Conservation (phyloP, 345 rosid species). For the Reutealis trisperma region DNA sequence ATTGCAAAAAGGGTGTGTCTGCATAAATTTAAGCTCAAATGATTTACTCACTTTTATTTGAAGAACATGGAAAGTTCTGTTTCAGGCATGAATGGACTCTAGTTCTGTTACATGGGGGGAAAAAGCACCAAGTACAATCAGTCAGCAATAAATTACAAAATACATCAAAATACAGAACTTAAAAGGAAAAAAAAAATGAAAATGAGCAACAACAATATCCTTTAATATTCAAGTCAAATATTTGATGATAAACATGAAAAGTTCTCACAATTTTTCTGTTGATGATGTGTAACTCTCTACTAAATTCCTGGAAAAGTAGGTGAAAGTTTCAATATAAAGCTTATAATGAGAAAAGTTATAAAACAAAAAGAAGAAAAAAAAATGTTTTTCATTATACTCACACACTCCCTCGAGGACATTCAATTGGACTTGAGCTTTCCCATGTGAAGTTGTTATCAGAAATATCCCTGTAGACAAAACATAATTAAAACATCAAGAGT, state of each 20-base stretch:
- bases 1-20: too few species aligned
- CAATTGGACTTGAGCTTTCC: constrained; percentile 53
- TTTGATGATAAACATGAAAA: not conserved
- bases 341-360: not conserved
- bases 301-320: constrained; percentile 54
- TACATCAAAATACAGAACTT: not conserved
- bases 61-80: constrained; percentile 63
- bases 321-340: constrained; percentile 1
- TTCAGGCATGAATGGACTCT: constrained; percentile 54
- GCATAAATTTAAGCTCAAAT: not conserved
- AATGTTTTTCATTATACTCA: constrained; percentile 42
- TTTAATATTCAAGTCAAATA: not conserved
- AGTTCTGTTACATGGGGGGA: constrained; percentile 47
- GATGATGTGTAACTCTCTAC: constrained; percentile 70
- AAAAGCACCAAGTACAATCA: constrained; percentile 7
- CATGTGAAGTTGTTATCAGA: constrained; percentile 75
- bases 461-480: constrained; percentile 60
- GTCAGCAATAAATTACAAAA: not conserved
- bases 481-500: not conserved
- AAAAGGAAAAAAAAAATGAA: not conserved
- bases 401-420: constrained; percentile 65
- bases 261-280: constrained; percentile 53
- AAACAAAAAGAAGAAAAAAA: not conserved
- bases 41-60: constrained; percentile 48
- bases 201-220: not conserved